Base-by-base conservation (phyloP, 2,329 filamentous ascomycete genomes). In the Sporothrix globosa region DNA sequence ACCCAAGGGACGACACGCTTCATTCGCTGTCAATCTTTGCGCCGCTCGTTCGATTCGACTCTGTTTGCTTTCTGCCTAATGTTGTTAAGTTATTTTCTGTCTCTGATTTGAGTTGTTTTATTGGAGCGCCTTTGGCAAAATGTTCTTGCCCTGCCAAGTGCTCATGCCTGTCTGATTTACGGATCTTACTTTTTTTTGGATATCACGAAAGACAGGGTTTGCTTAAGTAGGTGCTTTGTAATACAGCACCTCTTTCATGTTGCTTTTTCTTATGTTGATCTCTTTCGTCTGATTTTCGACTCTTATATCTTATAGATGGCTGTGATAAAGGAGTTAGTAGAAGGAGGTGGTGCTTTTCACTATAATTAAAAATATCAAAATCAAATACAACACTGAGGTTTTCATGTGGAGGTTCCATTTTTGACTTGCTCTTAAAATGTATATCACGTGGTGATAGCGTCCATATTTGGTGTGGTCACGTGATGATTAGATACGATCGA, bases 401-500 rank as follows among this genome's bases (percentile, higher is more conserved):
- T 34, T 34, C 3, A 30, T 30, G 34, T 34, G 34, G 34, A 34
- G 4, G 34, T 7, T 34, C n/a, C 30, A 34, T 1, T 6, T 34
- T 34, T 7, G 34, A 9, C 34, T 6, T 30, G 54, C 0, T 58
- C 27, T n/a, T 10, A 19, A 67, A 67, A n/a, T 21, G 10, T 60
- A 19, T 9, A 9, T 44, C 41, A 44, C 41, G 14, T 44, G 41
- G 14, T 17, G 14, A 44, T 13, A 44, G 41, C 41, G 3, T 14
- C 30, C 46, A 34, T 17, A 2, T 50, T 39, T 34, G 39, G 39
- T 50, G 65, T 34, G 65, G 54, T 71, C 70, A 63, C 69, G 72
- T 72, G 72, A 24, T 21, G 72, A 74, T 74, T 73, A 74, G 73
- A 74, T 74, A 74, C 72, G 72, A 46, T 48, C 27, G 24, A 21